Conservation (phyloP, 2,329 filamentous ascomycete genomes). For the Trichophyton equinum region DNA sequence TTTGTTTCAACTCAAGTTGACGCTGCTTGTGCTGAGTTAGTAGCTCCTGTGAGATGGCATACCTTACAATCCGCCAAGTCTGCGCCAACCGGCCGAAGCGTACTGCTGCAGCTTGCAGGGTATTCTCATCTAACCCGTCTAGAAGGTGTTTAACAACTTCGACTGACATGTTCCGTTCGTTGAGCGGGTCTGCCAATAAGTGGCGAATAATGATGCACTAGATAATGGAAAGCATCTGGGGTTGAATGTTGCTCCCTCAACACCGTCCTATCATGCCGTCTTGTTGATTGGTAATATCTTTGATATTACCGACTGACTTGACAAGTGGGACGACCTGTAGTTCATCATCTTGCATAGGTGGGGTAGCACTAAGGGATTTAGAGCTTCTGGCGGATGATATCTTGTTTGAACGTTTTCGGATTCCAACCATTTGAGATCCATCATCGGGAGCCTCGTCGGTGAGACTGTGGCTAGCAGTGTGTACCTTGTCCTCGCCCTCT, state of each 20-base stretch:
- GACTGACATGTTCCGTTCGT: slow-evolving; percentile 14
- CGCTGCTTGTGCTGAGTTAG: slow-evolving; percentile 28
- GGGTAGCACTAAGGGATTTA: slow-evolving; percentile 43
- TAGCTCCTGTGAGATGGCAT: slow-evolving; percentile 40
- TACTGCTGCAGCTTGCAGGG: slow-evolving; percentile 39
- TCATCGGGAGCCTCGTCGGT: slow-evolving; percentile 48
- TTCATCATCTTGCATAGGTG: slow-evolving; percentile 36
- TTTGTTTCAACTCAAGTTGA: slow-evolving; percentile 7
- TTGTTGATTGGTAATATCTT: slow-evolving; percentile 31
- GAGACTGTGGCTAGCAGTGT: slow-evolving; percentile 36
- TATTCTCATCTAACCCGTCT: slow-evolving; percentile 42
- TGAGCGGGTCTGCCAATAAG: slow-evolving; percentile 25
- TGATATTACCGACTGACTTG: slow-evolving; percentile 35
- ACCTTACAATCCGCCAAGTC: slow-evolving; percentile 46
- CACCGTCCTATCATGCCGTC: slow-evolving; percentile 37
- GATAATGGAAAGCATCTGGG: slow-evolving; percentile 29
- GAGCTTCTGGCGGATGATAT: slow-evolving; percentile 34
- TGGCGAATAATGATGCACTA: slow-evolving; percentile 33
- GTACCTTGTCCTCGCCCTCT: slow-evolving; percentile 36
- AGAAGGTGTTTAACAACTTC: slow-evolving; percentile 24
- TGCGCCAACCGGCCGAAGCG: slow-evolving; percentile 42
- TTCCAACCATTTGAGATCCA: slow-evolving; percentile 38
- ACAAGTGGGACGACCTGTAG: slow-evolving; percentile 40
- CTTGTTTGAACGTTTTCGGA: slow-evolving; percentile 37
- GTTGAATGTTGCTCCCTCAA: slow-evolving; percentile 37